These are phyloP conservation scores for Kockiozyma suomiensis DNA, from an alignment of 805 yeast species.

Conservation along the genomic window DNA sequence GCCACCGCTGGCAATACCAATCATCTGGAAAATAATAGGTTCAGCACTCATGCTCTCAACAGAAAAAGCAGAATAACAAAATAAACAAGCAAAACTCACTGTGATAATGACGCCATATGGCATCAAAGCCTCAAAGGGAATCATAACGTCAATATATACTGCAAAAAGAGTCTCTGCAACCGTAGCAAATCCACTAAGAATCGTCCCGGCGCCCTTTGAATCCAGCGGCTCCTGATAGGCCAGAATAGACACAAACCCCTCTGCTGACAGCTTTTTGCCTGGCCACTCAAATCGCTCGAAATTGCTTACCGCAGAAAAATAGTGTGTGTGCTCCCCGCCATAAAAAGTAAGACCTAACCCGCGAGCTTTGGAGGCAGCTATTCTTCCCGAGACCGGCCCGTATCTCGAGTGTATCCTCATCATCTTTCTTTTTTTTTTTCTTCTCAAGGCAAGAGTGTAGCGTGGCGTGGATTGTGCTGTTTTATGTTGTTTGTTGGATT, in stretches of 20 bases:
- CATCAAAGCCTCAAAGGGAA: conserved; percentile 69
- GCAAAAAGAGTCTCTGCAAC: no score
- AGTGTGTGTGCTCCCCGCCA: neutral
- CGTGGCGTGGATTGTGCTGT: no score
- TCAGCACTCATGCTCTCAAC: neutral
- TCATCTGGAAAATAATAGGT: conserved; percentile 19
- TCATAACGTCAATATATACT: conserved; percentile 44
- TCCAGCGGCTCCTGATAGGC: conserved; percentile 13
- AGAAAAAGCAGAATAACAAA: no score
- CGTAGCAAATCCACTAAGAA: no score
- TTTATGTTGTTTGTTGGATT: no score
- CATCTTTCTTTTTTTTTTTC: no score
- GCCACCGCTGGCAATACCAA: conserved; percentile 54
- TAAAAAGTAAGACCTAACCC: neutral
- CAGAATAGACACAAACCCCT: conserved; percentile 3
- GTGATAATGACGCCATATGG: conserved; percentile 62
- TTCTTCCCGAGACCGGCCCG: neutral
- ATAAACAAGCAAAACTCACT: conserved; percentile 48
- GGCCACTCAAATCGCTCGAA: conserved; percentile 13
- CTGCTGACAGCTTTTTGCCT: neutral
- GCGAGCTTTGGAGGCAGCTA: neutral
- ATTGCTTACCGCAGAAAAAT: neutral
- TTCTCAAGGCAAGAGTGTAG: no score
- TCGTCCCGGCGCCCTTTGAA: neutral
- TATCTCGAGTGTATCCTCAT: no score